phyloP scores from a whole-genome alignment of 2,329 filamentous ascomycete species.

The Sclerotiophoma versabilis region DNA sequence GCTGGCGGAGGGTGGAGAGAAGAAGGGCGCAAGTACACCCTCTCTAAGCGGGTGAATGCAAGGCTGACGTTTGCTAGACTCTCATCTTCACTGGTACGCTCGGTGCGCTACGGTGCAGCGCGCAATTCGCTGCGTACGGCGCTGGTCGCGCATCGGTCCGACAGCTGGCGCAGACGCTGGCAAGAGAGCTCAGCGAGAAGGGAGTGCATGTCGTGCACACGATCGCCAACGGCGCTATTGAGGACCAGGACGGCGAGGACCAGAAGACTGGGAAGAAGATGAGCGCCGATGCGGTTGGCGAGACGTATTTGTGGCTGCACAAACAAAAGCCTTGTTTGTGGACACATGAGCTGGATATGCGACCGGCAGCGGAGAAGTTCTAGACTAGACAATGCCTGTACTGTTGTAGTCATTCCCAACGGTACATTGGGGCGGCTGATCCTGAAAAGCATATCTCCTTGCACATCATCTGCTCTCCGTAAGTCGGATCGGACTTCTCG shows the following conservation, averaged over 20 bases:
- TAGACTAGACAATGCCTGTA: conserved; percentile 25
- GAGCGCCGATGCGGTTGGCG: conserved; percentile 64
- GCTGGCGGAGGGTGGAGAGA: conserved; percentile 55
- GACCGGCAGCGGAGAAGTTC: conserved; percentile 59
- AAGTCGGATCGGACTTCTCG: no score
- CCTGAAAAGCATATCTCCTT: no score
- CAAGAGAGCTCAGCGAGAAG: conserved; percentile 63
- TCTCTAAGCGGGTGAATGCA: not conserved
- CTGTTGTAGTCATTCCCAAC: not conserved
- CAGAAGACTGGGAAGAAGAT: conserved; percentile 62
- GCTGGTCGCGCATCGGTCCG: conserved; percentile 60
- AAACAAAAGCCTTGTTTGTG: conserved; percentile 59
- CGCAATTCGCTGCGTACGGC: conserved; percentile 63
- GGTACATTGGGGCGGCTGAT: not conserved
- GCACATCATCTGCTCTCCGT: no score
- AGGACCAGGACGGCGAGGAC: conserved; percentile 59
- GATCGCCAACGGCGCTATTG: conserved; percentile 64
- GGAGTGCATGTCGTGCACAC: conserved; percentile 67
- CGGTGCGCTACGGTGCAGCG: conserved; percentile 61
- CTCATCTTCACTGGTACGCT: conserved; percentile 65
- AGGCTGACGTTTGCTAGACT: conserved; percentile 40
- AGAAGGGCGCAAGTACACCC: conserved; percentile 56
- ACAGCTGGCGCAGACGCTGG: conserved; percentile 63
- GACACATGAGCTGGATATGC: conserved; percentile 62
- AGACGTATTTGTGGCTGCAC: conserved; percentile 62